Conservation (phyloP, 305 asterid genomes). For the Fraxinus angustifolia region DNA sequence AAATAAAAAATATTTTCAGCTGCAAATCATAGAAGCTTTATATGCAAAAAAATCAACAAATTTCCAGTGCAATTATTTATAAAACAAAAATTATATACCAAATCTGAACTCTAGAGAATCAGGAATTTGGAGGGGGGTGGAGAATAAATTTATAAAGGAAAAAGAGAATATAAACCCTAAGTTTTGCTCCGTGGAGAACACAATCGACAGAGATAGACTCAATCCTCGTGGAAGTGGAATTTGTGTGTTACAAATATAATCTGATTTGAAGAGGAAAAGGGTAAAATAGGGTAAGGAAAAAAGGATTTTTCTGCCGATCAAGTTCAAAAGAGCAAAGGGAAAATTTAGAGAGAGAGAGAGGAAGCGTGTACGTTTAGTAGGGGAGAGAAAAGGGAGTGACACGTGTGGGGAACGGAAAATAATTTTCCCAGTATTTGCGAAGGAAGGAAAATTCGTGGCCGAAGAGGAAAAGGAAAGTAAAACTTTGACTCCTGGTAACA, state of each 20-base stretch:
- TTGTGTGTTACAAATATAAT: not conserved
- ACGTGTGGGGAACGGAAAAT: conserved; percentile 32
- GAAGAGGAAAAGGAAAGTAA: not conserved
- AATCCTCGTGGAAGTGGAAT: not conserved
- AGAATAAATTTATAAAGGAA: not conserved
- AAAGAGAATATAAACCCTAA: conserved; percentile 25
- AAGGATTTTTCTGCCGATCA: conserved; percentile 20
- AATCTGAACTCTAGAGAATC: not conserved
- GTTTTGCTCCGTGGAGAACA: conserved; percentile 11
- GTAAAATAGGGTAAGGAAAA: not conserved
- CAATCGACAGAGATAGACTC: conserved; percentile 14
- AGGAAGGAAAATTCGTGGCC: not conserved
- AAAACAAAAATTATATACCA: not conserved
- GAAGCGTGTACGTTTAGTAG: not conserved
- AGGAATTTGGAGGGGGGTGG: not conserved
- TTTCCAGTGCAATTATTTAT: not conserved
- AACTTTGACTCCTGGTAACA: not conserved
- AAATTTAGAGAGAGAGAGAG: not conserved
- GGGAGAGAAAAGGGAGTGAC: not conserved
- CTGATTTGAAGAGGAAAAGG: conserved; percentile 5
- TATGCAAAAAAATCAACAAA: conserved; percentile 29
- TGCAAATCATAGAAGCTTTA: conserved; percentile 17
- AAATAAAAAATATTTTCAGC: conserved; percentile 36
- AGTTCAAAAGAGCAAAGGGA: not conserved
- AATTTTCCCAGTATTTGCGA: conserved; percentile 28